Evolutionary conservation across 441 rosid species (phyloP), one percentile per base, ranked within the genome.

Genomic region (Theobroma grandiflorum): DNA sequence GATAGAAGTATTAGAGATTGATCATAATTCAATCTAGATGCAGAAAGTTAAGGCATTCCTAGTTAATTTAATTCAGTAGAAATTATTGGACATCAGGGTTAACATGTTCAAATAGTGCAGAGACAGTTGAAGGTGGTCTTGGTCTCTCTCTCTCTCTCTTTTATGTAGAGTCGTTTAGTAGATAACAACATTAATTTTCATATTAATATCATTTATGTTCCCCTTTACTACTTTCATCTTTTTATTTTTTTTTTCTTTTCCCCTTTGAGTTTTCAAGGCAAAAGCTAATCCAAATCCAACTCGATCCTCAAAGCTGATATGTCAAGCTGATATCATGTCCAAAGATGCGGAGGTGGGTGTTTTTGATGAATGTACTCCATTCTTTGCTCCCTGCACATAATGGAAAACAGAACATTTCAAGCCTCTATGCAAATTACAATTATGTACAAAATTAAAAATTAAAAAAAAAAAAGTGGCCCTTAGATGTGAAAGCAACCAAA

Each of bases 361-460:
- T 70, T 70, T 58, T 8, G 58, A 14, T 70, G 74, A 47, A 47
- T 70, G 47, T 49, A 9, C 31, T 70, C 57, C 58, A 47, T 70
- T 70, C 74, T 70, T 50, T 14, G 42, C 22, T 70, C 42, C 15
- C 58, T 35, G 57, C 50, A 49, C 42, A 26, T 26, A 69, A 47
- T 70, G 58, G 1, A 16, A 35, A 35, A 37, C 47, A 7, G 4
- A 62, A 62, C 42, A 62, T 12, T 62, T 62, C 37, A 64, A 26
- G 26, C 65, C 16, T 61, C 37, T 10, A 10, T 6, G 35, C 20
- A 64, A 35, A 10, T 15, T 16, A 15, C 4, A 31, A 64, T 35
- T 37, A 64, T 64, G 69, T 37, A 35, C 37, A 45, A 35, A 64
- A 35, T 16, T 4, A 3, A 31, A 9, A 22, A 20, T 26, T 26